A percentile compares a stretch with the other conserved stretches of the same genome.
These are phyloP conservation scores for Adansonia digitata DNA, from an alignment of 345 rosid genomes.

Conservation along the genomic window DNA sequence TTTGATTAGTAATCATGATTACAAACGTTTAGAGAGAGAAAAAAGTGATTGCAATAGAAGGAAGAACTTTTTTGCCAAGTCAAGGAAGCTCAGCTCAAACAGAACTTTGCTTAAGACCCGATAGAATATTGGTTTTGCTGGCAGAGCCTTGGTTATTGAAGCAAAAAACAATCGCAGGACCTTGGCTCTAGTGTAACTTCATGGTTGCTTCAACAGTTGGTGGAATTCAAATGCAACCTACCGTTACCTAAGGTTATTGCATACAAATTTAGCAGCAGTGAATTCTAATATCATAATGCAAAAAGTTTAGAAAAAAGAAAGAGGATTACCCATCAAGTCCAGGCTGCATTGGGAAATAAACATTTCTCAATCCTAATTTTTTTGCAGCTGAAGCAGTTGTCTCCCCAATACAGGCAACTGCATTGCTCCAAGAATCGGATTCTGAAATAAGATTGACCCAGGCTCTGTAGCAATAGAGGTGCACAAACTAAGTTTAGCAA, in stretches of 20 bases:
- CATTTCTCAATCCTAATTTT: slow-evolving; percentile 62
- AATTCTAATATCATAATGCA: background rate
- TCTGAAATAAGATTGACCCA: slow-evolving; percentile 67
- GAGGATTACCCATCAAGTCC: slow-evolving; percentile 81
- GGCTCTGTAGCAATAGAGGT: slow-evolving; percentile 46
- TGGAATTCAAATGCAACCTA: background rate
- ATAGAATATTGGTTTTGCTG: background rate
- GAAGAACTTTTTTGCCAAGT: background rate
- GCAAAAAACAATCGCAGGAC: background rate
- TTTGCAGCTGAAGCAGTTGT: slow-evolving; percentile 86
- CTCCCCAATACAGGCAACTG: slow-evolving; percentile 88
- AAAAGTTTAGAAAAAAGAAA: background rate
- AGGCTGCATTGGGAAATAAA: slow-evolving; percentile 66
- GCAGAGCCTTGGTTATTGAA: background rate
- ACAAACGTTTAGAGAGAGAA: background rate
- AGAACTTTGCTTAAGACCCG: background rate
- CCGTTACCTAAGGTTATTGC: background rate
- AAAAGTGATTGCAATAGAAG: background rate
- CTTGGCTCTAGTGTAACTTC: background rate
- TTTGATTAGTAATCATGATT: background rate
- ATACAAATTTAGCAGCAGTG: background rate
- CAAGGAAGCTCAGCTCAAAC: slow-evolving; percentile 4
- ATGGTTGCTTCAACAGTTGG: slow-evolving; percentile 1
- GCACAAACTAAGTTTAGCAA: slow-evolving; percentile 6
- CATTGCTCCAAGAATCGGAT: slow-evolving; percentile 48